Evolutionary conservation across 176 grass and related monocot genomes (phyloP).

Genomic region (Thinopyrum elongatum): DNA sequence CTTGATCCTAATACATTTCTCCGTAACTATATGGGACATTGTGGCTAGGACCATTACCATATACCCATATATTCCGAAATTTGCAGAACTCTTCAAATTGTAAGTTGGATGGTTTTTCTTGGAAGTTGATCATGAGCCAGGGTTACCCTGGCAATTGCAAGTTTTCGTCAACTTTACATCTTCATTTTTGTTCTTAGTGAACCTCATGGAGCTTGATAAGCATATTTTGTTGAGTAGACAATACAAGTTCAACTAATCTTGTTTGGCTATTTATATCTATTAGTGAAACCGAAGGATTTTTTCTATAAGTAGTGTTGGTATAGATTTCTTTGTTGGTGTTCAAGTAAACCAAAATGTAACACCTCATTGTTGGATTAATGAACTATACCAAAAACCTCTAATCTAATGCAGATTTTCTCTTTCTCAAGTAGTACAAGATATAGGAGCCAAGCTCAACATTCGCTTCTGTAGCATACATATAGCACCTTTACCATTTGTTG

Average conservation of each 20-base stretch:
- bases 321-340: neutral
- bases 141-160: too few relatives aligned
- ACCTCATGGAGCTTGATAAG: too few relatives aligned
- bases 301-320: neutral
- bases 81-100: neutral
- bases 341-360: too few relatives aligned
- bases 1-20: neutral
- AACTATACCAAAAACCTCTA: neutral
- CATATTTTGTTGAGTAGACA: too few relatives aligned
- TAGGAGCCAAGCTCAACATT: neutral
- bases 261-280: neutral
- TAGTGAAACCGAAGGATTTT: slow-evolving; percentile 4
- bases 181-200: too few relatives aligned
- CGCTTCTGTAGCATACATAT: neutral
- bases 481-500: neutral
- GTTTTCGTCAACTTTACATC: too few relatives aligned
- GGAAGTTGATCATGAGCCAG: neutral
- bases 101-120: neutral
- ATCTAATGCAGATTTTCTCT: neutral
- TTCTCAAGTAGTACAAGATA: neutral
- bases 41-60: neutral
- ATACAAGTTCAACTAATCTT: too few relatives aligned
- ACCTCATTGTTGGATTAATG: too few relatives aligned
- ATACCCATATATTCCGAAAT: neutral
- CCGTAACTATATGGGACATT: neutral